phyloP scores from a whole-genome alignment of 2,329 filamentous ascomycete species.

The Pyricularia pennisetigena region DNA sequence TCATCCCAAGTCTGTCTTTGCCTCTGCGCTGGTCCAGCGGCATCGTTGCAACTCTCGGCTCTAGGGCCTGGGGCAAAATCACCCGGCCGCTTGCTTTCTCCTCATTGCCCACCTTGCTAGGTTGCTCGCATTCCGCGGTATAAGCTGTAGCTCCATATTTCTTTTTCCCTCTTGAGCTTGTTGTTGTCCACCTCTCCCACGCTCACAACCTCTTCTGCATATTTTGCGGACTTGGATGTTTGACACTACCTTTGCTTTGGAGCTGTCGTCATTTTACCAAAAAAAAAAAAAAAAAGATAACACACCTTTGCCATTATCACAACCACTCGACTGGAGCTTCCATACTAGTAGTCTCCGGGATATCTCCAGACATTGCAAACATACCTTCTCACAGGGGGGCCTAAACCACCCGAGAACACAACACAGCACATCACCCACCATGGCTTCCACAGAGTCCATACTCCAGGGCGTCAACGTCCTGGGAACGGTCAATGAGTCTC shows the following conservation, averaged over 20 bases:
- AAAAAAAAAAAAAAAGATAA: not conserved
- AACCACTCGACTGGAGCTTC: not conserved
- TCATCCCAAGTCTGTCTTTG: not conserved
- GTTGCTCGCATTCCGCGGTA: conserved; percentile 1
- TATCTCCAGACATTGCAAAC: not conserved
- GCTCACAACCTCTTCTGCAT: not conserved
- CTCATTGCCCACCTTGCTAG: not conserved
- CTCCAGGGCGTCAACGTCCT: conserved; percentile 84
- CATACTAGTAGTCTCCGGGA: not conserved
- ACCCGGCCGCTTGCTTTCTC: not conserved
- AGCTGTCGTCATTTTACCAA: not conserved
- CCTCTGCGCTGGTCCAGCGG: not conserved
- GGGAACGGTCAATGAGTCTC: conserved; percentile 65
- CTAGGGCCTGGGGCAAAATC: not conserved
- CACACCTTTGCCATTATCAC: not conserved
- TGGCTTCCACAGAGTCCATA: conserved; percentile 64
- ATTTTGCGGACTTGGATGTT: not conserved
- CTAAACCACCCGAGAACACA: not conserved
- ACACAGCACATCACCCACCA: conserved; percentile 25
- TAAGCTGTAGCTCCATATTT: conserved; percentile 3
- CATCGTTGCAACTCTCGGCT: not conserved
- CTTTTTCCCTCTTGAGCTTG: not conserved
- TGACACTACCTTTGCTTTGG: not conserved
- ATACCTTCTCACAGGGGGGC: not conserved
- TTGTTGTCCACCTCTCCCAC: not conserved